Conservation (phyloP, 208 protist species). For the Polymyxa betae region DNA sequence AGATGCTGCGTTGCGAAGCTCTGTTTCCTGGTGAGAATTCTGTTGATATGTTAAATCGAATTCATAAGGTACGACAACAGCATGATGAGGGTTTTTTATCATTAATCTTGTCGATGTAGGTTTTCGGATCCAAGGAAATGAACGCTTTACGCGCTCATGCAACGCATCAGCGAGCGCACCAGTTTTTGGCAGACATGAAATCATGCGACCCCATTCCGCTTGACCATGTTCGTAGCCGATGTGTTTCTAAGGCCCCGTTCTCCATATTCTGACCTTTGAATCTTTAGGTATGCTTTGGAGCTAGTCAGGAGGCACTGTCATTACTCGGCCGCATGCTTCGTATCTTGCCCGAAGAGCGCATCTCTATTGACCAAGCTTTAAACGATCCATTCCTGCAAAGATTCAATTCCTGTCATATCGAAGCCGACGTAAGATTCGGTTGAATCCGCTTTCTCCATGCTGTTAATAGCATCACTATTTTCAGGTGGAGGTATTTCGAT, state of each 20-base stretch:
- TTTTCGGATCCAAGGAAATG: conserved; percentile 1
- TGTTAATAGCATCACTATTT: background rate
- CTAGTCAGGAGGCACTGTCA: background rate
- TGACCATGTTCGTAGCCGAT: background rate
- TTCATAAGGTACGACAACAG: background rate
- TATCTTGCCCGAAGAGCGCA: conserved; percentile 87
- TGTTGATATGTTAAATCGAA: conserved; percentile 33
- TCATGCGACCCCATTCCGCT: background rate
- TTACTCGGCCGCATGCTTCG: conserved; percentile 77
- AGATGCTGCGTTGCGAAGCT: conserved; percentile 53
- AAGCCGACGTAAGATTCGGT: background rate
- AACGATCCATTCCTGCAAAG: conserved; percentile 78
- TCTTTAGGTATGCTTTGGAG: too few relatives aligned
- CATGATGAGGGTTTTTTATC: background rate
- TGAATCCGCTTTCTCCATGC: background rate
- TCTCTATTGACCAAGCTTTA: conserved; percentile 88
- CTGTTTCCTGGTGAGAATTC: conserved; percentile 51
- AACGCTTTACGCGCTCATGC: background rate
- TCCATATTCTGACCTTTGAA: conserved; percentile 89
- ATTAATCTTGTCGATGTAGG: background rate
- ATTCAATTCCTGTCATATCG: background rate
- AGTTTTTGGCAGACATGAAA: conserved; percentile 15
- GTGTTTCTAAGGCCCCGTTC: conserved; percentile 73
- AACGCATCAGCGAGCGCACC: background rate
- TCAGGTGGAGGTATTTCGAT: background rate